phyloP scores from a whole-genome alignment of 306 rosid genomes.

The Corylus americana region DNA sequence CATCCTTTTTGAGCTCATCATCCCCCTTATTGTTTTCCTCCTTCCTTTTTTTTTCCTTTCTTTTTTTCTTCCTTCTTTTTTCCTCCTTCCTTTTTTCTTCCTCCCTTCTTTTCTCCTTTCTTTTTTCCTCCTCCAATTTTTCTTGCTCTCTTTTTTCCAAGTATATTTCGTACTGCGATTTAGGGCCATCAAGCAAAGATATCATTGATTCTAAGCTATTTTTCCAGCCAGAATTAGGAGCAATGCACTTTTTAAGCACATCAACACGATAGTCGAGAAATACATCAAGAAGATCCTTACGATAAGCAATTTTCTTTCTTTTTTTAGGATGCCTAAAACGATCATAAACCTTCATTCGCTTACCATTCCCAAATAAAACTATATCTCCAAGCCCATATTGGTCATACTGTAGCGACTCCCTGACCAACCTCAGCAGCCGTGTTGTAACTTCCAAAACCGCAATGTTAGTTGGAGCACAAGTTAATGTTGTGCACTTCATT shows the following conservation, averaged over 20 bases:
- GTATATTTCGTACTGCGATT: conserved; percentile 10
- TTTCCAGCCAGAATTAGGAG: conserved; percentile 21
- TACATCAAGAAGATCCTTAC: conserved; percentile 24
- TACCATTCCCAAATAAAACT: conserved; percentile 33
- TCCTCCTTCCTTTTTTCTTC: too few species aligned
- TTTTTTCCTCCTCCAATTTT: too few species aligned
- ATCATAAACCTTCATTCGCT: conserved; percentile 25
- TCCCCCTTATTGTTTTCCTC: not conserved
- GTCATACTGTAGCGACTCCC: not conserved
- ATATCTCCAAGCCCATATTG: conserved; percentile 38
- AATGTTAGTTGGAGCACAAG: conserved; percentile 34
- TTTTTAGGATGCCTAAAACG: too few species aligned
- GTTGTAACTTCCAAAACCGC: conserved; percentile 24
- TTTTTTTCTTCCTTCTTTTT: too few species aligned
- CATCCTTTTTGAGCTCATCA: not conserved
- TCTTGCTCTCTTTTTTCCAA: not conserved
- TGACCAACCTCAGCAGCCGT: conserved; percentile 11
- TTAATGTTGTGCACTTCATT: conserved; percentile 27
- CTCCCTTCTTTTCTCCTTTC: too few species aligned
- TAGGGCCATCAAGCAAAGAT: conserved; percentile 31
- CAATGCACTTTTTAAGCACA: conserved; percentile 4
- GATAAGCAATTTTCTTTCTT: too few species aligned
- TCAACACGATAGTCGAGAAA: conserved; percentile 27
- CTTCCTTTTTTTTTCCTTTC: too few species aligned
- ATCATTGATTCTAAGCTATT: conserved; percentile 17